These are phyloP conservation scores for Gardenia jasminoides DNA, from an alignment of 257 asterid species.

Conservation along the genomic window DNA sequence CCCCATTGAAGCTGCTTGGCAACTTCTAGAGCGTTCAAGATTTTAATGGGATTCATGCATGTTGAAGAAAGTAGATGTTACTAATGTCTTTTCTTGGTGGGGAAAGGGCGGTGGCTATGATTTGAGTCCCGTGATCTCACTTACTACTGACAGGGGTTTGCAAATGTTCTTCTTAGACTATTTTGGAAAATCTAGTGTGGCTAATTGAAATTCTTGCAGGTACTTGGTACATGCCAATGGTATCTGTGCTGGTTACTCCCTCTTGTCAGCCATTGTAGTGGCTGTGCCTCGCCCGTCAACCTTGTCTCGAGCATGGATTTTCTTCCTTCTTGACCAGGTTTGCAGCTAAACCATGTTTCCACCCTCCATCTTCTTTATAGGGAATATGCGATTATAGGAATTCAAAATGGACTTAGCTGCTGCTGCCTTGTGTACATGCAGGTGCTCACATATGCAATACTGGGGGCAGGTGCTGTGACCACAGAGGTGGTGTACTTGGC, in stretches of 20 bases:
- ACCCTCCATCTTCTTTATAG: not conserved
- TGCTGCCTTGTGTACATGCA: conserved; percentile 23
- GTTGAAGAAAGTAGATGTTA: not conserved
- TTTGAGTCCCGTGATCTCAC: not conserved
- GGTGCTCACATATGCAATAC: conserved; percentile 66
- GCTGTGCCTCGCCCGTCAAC: conserved; percentile 73
- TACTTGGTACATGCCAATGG: conserved; percentile 89
- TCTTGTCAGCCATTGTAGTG: conserved; percentile 70
- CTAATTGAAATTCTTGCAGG: conserved; percentile 24
- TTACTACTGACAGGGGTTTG: not conserved
- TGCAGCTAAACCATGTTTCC: not conserved
- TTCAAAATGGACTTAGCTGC: not conserved
- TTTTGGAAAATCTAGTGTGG: not conserved
- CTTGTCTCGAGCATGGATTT: conserved; percentile 75
- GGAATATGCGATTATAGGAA: not conserved
- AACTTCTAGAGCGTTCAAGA: not conserved
- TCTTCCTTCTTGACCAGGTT: conserved; percentile 90
- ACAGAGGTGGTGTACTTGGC: conserved; percentile 79
- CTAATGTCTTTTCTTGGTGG: not conserved
- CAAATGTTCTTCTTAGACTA: not conserved
- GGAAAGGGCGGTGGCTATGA: too few species aligned
- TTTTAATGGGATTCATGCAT: not conserved
- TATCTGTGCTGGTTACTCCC: conserved; percentile 89
- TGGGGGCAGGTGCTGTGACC: conserved; percentile 70
- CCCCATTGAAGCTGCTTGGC: too few species aligned